phyloP scores from a whole-genome alignment of 2,329 filamentous ascomycete species.

The Tolypocladium ophioglossoides region DNA sequence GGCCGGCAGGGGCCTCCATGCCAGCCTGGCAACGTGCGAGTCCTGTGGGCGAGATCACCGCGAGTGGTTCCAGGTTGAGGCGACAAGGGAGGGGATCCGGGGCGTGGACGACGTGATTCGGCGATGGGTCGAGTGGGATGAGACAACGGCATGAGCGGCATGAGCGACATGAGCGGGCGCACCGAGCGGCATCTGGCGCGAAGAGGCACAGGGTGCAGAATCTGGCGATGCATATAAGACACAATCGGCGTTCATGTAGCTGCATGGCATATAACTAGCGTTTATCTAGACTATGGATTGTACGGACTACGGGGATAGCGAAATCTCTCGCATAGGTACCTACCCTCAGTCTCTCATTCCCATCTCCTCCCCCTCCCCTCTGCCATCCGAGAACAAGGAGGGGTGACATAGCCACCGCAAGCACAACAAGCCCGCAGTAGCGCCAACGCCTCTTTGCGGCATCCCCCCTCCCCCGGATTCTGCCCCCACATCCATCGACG shows the following conservation, averaged over 20 bases:
- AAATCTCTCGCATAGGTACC: too few relatives aligned
- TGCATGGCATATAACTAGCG: not conserved
- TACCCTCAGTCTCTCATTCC: too few relatives aligned
- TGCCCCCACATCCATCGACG: not conserved
- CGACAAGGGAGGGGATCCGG: constrained; percentile 57
- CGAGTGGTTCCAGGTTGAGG: constrained; percentile 92
- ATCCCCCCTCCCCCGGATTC: not conserved
- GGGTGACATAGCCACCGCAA: too few relatives aligned
- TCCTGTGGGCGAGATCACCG: constrained; percentile 76
- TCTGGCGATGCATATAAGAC: not conserved
- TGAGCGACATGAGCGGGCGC: not conserved
- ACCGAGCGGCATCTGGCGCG: not conserved
- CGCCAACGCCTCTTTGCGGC: too few relatives aligned
- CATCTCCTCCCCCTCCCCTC: too few relatives aligned
- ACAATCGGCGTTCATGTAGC: not conserved
- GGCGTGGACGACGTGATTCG: constrained; percentile 60
- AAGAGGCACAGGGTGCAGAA: not conserved
- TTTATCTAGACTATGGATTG: too few relatives aligned
- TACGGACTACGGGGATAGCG: too few relatives aligned
- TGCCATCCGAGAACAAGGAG: too few relatives aligned
- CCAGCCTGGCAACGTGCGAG: constrained; percentile 50
- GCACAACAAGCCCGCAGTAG: too few relatives aligned
- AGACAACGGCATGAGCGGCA: constrained; percentile 23
- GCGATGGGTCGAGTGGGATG: constrained; percentile 81
- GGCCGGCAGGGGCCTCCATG: constrained; percentile 45